Evolutionary conservation across 805 yeast genomes (phyloP).

Genomic region (Teunomyces lycoperdinae): DNA sequence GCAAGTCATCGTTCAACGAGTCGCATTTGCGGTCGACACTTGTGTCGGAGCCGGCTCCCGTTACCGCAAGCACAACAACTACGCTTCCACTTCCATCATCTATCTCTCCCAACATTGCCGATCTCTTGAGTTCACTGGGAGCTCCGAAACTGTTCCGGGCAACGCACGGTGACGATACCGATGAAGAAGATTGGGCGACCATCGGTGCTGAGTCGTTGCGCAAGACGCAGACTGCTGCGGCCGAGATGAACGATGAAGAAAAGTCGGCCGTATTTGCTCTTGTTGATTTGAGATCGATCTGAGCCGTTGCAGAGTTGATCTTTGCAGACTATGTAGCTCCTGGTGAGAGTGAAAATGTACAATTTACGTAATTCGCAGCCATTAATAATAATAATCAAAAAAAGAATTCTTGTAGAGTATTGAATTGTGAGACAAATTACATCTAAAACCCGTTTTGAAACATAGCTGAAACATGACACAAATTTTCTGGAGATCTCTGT

Average conservation of each 20-base stretch:
- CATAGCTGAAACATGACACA: too few relatives aligned
- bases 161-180: slow-evolving; percentile 65
- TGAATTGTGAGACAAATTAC: too few relatives aligned
- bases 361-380: slow-evolving; percentile 2
- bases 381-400: background rate
- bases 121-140: slow-evolving; percentile 13
- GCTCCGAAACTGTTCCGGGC: slow-evolving; percentile 1
- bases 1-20: slow-evolving; percentile 44
- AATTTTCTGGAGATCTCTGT: too few relatives aligned
- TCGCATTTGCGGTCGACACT: slow-evolving; percentile 42
- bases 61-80: slow-evolving; percentile 3
- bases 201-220: slow-evolving; percentile 77
- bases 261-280: slow-evolving; percentile 61
- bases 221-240: slow-evolving; percentile 14
- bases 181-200: slow-evolving; percentile 95
- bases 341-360: background rate
- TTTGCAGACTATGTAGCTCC: background rate
- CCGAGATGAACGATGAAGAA: slow-evolving; percentile 33
- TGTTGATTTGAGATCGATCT: slow-evolving; percentile 46
- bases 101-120: slow-evolving; percentile 11
- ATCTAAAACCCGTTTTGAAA: too few relatives aligned
- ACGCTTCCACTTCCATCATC: slow-evolving; percentile 6
- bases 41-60: slow-evolving; percentile 20
- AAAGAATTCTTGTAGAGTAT: too few relatives aligned
- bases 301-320: background rate